A percentile compares a stretch with the other conserved stretches of the same genome.
Conservation (phyloP, 129 eudicot species). For the Dittrichia graveolens region DNA sequence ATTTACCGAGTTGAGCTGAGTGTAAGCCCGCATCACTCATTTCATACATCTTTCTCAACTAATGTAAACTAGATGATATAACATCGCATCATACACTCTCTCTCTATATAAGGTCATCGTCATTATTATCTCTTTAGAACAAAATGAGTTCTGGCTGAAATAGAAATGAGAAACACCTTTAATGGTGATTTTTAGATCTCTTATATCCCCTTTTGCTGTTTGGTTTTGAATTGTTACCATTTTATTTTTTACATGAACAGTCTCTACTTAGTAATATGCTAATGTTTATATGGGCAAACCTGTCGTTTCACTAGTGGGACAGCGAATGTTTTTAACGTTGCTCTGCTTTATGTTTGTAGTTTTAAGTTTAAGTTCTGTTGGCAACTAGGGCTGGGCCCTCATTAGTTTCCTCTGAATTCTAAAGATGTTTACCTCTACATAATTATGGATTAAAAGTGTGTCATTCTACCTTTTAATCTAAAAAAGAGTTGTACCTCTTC, state of each 20-base stretch:
- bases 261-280: background rate
- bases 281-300: background rate
- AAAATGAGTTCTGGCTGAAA: slow-evolving; percentile 26
- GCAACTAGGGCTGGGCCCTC: no score
- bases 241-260: background rate
- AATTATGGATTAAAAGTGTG: no score
- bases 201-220: background rate
- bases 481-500: no score
- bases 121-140: slow-evolving; percentile 18
- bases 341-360: background rate
- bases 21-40: slow-evolving; percentile 66
- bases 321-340: background rate
- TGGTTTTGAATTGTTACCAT: background rate
- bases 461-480: no score
- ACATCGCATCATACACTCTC: background rate
- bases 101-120: background rate
- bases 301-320: background rate
- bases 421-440: no score
- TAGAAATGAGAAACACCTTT: slow-evolving; percentile 31
- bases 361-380: no score
- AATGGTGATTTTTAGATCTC: slow-evolving; percentile 25
- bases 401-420: no score
- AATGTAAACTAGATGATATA: slow-evolving; percentile 43
- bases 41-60: slow-evolving; percentile 38
- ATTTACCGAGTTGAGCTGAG: slow-evolving; percentile 32